Percentiles rank a stretch among this genome's conserved stretches.
Evolutionary conservation across 805 yeast species (phyloP).

Genomic region (Blastobotrys mokoenaii): DNA sequence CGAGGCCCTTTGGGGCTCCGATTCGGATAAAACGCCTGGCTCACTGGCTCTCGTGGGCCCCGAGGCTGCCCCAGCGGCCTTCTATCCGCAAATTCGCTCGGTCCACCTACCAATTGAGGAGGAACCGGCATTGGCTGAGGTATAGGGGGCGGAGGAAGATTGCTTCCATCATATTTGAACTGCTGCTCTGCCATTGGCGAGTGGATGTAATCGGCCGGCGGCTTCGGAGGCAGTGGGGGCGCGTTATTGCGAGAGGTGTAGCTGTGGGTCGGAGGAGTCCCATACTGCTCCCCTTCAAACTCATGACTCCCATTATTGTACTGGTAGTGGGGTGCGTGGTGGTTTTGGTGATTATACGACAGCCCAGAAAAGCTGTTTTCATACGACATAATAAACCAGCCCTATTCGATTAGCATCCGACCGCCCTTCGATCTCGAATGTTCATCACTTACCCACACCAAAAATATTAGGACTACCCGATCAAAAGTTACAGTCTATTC

Average conservation of each 20-base stretch:
- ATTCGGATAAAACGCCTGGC: neutral
- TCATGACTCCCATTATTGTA: neutral
- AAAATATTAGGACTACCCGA: too few relatives aligned
- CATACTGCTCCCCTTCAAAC: neutral
- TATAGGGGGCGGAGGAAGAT: neutral
- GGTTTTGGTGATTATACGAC: neutral
- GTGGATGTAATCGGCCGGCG: neutral
- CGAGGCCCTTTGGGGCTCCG: neutral
- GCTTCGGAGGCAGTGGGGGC: neutral
- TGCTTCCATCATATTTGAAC: neutral
- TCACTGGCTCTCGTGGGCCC: slow-evolving; percentile 13
- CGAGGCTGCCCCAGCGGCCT: slow-evolving; percentile 13
- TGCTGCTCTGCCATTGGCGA: neutral
- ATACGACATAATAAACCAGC: too few relatives aligned
- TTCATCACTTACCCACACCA: too few relatives aligned
- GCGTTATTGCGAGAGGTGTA: neutral
- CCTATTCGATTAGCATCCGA: too few relatives aligned
- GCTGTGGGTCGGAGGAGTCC: neutral
- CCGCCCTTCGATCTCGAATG: too few relatives aligned
- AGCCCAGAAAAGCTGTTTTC: neutral
- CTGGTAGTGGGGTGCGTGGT: neutral
- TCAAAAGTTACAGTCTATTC: too few relatives aligned
- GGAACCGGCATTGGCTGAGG: too few relatives aligned
- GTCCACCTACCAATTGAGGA: too few relatives aligned
- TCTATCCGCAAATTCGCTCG: slow-evolving; percentile 8